These are phyloP conservation scores for Onygenales sp. DNA, from an alignment of 2,329 filamentous ascomycete species.

Conservation along the genomic window DNA sequence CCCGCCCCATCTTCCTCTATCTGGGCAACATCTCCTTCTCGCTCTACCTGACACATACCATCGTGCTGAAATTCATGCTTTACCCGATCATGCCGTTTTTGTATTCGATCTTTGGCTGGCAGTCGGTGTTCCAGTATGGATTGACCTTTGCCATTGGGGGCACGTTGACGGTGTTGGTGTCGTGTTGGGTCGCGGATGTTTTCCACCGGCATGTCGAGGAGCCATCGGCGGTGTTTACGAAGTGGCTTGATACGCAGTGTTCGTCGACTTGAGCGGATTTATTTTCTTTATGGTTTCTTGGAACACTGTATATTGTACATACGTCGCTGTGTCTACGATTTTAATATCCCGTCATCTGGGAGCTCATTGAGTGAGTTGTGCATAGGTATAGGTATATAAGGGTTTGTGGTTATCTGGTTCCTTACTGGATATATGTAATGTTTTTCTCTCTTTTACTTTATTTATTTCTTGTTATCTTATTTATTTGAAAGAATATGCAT, in stretches of 20 bases:
- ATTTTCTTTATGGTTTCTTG: background rate
- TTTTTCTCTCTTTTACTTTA: background rate
- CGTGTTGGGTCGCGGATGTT: conserved; percentile 49
- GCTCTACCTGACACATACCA: conserved; percentile 39
- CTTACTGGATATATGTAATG: background rate
- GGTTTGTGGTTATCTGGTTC: background rate
- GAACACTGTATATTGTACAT: background rate
- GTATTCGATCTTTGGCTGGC: conserved; percentile 31
- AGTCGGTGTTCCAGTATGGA: conserved; percentile 30
- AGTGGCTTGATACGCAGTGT: conserved; percentile 34
- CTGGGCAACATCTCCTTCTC: conserved; percentile 40
- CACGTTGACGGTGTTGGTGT: conserved; percentile 27
- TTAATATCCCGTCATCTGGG: background rate
- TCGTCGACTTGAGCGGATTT: conserved; percentile 1
- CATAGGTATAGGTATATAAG: background rate
- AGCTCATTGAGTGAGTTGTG: background rate
- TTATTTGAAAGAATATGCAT: background rate
- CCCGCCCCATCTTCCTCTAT: conserved; percentile 33
- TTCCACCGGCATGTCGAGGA: conserved; percentile 51
- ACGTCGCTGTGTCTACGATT: background rate
- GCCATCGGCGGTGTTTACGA: conserved; percentile 41
- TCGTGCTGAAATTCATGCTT: conserved; percentile 34
- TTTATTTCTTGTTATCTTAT: background rate
- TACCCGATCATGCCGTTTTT: conserved; percentile 35
- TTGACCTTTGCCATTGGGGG: conserved; percentile 32